Conservation (phyloP, 306 rosid species). For the Elaeagnus macrophylla region DNA sequence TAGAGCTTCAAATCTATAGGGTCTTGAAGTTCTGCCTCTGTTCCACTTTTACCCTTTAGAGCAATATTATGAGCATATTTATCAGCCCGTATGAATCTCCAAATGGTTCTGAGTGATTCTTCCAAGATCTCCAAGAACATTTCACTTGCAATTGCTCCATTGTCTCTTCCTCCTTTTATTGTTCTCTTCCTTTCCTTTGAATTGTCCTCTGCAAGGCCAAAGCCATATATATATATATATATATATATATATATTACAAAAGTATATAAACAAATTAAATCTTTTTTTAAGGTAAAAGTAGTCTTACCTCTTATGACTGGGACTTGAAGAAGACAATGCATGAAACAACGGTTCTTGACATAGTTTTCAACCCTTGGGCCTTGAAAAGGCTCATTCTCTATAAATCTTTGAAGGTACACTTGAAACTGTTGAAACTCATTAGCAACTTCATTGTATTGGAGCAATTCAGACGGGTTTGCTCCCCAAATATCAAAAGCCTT, state of each 20-base stretch:
- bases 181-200: conserved; percentile 38
- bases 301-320: conserved; percentile 60
- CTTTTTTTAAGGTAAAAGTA: no score
- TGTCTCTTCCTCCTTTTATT: conserved; percentile 27
- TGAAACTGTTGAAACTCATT: conserved; percentile 75
- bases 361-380: conserved; percentile 67
- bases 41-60: conserved; percentile 25
- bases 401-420: conserved; percentile 63
- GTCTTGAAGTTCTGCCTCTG: conserved; percentile 43
- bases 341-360: conserved; percentile 59
- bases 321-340: conserved; percentile 64
- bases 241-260: no score
- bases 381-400: conserved; percentile 75
- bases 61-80: conserved; percentile 32
- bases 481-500: conserved; percentile 55
- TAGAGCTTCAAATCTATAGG: conserved; percentile 53
- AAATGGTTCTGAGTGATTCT: conserved; percentile 69
- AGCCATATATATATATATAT: no score
- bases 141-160: conserved; percentile 44
- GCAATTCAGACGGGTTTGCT: conserved; percentile 21
- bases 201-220: conserved; percentile 45
- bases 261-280: no score
- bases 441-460: conserved; percentile 52
- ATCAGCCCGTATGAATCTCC: conserved; percentile 69
- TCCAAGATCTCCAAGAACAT: conserved; percentile 53